These are phyloP conservation scores for Torulaspora globosa DNA, from an alignment of 1,139 yeast species.

Conservation along the genomic window DNA sequence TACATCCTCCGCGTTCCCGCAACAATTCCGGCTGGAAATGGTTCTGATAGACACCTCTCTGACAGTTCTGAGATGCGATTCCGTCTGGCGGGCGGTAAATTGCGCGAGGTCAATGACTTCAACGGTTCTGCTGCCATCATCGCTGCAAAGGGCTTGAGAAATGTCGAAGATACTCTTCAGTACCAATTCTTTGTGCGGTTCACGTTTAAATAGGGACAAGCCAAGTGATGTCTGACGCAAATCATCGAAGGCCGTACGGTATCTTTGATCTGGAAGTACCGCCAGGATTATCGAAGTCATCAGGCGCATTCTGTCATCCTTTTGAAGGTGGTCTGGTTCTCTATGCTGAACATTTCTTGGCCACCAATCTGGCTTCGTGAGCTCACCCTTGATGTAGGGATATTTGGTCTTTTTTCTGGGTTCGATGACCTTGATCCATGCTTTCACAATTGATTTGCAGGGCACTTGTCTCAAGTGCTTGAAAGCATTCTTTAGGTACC, in stretches of 20 bases:
- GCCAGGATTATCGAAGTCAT: constrained; percentile 42
- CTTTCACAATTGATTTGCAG: constrained; percentile 61
- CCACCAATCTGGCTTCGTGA: constrained; percentile 67
- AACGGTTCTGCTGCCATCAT: constrained; percentile 1
- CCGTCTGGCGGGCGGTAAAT: background rate
- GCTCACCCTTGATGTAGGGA: constrained; percentile 56
- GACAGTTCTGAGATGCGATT: background rate
- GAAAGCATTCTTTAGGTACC: constrained; percentile 19
- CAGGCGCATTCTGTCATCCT: constrained; percentile 50
- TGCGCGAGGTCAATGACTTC: constrained; percentile 8
- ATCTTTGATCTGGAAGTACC: constrained; percentile 19
- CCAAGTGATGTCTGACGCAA: constrained; percentile 19
- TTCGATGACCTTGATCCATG: constrained; percentile 63
- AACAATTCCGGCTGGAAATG: background rate
- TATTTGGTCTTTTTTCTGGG: constrained; percentile 61
- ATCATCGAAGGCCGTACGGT: constrained; percentile 16
- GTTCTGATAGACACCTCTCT: background rate
- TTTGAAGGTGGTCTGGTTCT: constrained; percentile 72
- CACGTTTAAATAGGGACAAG: constrained; percentile 18
- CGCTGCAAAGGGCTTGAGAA: constrained; percentile 10
- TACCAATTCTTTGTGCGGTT: constrained; percentile 14
- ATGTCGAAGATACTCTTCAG: constrained; percentile 20
- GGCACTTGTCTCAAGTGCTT: constrained; percentile 48
- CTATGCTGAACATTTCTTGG: constrained; percentile 54
- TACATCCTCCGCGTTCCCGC: background rate